Percentiles rank a stretch among this genome's conserved stretches.
phyloP scores from a whole-genome alignment of 2,329 filamentous ascomycete genomes.

The Huntiella bhutanensis region DNA sequence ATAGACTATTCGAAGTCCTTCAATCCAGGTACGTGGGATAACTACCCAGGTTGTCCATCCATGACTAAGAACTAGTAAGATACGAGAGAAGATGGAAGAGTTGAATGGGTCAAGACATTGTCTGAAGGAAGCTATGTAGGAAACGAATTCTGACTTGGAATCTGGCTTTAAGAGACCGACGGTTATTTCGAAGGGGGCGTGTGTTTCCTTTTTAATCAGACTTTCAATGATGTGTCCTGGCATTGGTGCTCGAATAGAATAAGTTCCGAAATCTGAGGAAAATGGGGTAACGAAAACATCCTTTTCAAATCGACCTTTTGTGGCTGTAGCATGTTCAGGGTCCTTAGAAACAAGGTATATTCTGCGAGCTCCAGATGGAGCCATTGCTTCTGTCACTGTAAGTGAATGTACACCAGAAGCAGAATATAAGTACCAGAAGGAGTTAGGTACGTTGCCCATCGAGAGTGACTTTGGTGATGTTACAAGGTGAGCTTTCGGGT shows the following conservation, averaged over 20 bases:
- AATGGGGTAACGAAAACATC: slow-evolving; percentile 65
- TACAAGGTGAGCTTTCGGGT: slow-evolving; percentile 50
- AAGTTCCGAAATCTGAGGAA: slow-evolving; percentile 40
- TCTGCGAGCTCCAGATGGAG: slow-evolving; percentile 54
- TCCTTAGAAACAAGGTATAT: slow-evolving; percentile 35
- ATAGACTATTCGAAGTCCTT: not conserved
- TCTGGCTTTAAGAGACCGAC: not conserved
- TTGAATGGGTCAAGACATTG: slow-evolving; percentile 21
- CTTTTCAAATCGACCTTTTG: slow-evolving; percentile 34
- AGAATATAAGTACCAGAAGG: slow-evolving; percentile 63
- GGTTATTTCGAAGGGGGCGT: not conserved
- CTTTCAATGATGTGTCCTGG: not conserved
- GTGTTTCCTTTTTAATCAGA: not conserved
- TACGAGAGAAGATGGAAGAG: slow-evolving; percentile 35
- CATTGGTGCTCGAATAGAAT: slow-evolving; percentile 31
- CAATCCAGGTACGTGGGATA: not conserved
- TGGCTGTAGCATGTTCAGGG: too few species aligned
- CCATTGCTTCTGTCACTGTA: slow-evolving; percentile 57
- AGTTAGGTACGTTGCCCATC: slow-evolving; percentile 57
- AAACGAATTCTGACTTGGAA: not conserved
- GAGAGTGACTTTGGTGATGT: slow-evolving; percentile 51
- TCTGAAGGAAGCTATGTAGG: not conserved
- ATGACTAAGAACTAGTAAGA: not conserved
- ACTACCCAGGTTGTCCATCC: not conserved
- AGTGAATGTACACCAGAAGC: slow-evolving; percentile 34